Percentiles rank a stretch among this genome's conserved stretches.
Conservation (phyloP, 352 stramenopile species). For the Phytophthora capsici region DNA sequence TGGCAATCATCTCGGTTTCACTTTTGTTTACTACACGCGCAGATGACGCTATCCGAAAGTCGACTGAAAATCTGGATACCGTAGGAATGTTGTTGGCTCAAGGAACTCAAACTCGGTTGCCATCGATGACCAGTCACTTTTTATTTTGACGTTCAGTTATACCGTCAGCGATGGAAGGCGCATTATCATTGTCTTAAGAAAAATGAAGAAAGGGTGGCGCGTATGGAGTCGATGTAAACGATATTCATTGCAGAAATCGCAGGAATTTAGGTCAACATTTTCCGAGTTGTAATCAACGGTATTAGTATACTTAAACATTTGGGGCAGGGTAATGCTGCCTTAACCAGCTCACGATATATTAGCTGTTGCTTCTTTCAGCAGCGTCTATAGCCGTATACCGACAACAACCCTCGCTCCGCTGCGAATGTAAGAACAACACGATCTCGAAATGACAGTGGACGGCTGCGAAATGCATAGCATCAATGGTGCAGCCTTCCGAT, state of each 20-base stretch:
- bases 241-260: too few species aligned
- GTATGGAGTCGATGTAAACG: too few species aligned
- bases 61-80: too few species aligned
- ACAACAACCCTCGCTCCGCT: conserved; percentile 39
- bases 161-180: too few species aligned
- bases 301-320: too few species aligned
- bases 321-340: conserved; percentile 15
- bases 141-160: too few species aligned
- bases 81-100: neutral
- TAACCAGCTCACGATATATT: conserved; percentile 26
- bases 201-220: too few species aligned
- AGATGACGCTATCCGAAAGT: conserved; percentile 11
- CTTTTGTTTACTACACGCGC: conserved; percentile 12
- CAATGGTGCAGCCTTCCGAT: conserved; percentile 30
- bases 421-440: conserved; percentile 38
- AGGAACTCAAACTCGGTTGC: too few species aligned
- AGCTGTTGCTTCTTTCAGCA: conserved; percentile 16
- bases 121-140: too few species aligned
- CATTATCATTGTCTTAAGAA: too few species aligned
- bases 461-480: conserved; percentile 44
- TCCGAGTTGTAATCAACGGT: conserved; percentile 15
- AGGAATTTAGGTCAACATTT: neutral
- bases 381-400: conserved; percentile 18
- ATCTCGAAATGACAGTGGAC: conserved; percentile 41
- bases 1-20: conserved; percentile 21